phyloP scores from a whole-genome alignment of 2,329 filamentous ascomycete genomes.

The Canariomyces notabilis region DNA sequence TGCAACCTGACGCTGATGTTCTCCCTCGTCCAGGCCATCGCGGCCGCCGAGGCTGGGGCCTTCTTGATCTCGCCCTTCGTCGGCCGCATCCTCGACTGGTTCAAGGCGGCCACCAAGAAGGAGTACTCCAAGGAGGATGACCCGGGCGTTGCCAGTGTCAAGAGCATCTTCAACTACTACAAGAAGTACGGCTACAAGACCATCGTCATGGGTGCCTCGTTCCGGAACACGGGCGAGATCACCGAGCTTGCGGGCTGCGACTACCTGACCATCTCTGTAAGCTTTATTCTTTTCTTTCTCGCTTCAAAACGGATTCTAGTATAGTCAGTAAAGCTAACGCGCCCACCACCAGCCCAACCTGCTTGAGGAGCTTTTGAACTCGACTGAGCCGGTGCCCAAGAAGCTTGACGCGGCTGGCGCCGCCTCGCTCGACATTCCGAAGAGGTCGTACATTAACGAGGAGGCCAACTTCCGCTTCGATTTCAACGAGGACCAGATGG shows the following conservation, averaged over 20 bases:
- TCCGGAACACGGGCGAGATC: constrained; percentile 94
- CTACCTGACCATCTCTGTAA: constrained; percentile 94
- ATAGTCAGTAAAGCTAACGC: constrained; percentile 3
- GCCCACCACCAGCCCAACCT: constrained; percentile 66
- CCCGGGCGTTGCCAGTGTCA: constrained; percentile 91
- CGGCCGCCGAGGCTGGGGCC: constrained; percentile 87
- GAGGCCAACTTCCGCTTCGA: constrained; percentile 94
- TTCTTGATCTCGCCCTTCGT: constrained; percentile 99
- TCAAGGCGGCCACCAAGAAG: constrained; percentile 94
- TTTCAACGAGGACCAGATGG: constrained; percentile 99
- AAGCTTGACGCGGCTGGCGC: constrained; percentile 78
- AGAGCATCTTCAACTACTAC: constrained; percentile 99
- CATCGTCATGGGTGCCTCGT: constrained; percentile 99
- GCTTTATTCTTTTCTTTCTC: too few relatives aligned
- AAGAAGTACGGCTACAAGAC: constrained; percentile 99
- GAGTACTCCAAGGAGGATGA: constrained; percentile 86
- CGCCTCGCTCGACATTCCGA: constrained; percentile 66
- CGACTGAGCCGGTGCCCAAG: constrained; percentile 73
- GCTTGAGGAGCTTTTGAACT: constrained; percentile 90
- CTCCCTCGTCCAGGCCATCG: constrained; percentile 90
- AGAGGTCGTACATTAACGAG: constrained; percentile 85
- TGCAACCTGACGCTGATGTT: constrained; percentile 99
- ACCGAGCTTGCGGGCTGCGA: constrained; percentile 97
- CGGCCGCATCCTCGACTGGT: constrained; percentile 98
- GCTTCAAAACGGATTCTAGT: background rate